A percentile compares a stretch with the other conserved stretches of the same genome.
phyloP scores from a whole-genome alignment of 495 filamentous ascomycete species.

The Durotheca rogersii region DNA sequence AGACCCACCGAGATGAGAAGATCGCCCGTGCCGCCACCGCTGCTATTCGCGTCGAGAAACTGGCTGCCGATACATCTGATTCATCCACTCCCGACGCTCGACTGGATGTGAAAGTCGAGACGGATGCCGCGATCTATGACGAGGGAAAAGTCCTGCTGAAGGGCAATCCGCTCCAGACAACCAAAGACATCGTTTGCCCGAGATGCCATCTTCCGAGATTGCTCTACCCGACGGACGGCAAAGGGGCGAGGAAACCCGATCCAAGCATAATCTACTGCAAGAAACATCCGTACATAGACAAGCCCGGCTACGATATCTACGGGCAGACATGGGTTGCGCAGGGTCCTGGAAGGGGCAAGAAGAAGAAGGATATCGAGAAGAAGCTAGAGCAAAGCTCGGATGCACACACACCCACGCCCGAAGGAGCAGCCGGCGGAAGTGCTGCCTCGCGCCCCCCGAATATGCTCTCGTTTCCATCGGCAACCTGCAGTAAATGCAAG shows the following conservation, averaged over 20 bases:
- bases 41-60: slow-evolving; percentile 68
- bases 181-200: slow-evolving; percentile 67
- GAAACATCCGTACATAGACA: slow-evolving; percentile 69
- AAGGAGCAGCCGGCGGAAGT: slow-evolving; percentile 41
- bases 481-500: slow-evolving; percentile 56
- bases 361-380: slow-evolving; percentile 62
- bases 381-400: slow-evolving; percentile 54
- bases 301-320: slow-evolving; percentile 77
- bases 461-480: slow-evolving; percentile 63
- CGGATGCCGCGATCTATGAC: slow-evolving; percentile 69
- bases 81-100: slow-evolving; percentile 42
- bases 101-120: slow-evolving; percentile 61
- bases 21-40: slow-evolving; percentile 70
- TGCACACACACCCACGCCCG: slow-evolving; percentile 50
- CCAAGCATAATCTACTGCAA: slow-evolving; percentile 71
- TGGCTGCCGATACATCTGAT: slow-evolving; percentile 57
- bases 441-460: slow-evolving; percentile 48
- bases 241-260: slow-evolving; percentile 60
- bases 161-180: slow-evolving; percentile 73
- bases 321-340: slow-evolving; percentile 67
- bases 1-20: slow-evolving; percentile 74
- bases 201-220: slow-evolving; percentile 66
- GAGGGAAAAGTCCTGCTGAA: slow-evolving; percentile 70
- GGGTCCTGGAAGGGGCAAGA: slow-evolving; percentile 57
- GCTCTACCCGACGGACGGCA: slow-evolving; percentile 62